phyloP scores from a whole-genome alignment of 2,329 filamentous ascomycete genomes.

The Elsinoe australis region DNA sequence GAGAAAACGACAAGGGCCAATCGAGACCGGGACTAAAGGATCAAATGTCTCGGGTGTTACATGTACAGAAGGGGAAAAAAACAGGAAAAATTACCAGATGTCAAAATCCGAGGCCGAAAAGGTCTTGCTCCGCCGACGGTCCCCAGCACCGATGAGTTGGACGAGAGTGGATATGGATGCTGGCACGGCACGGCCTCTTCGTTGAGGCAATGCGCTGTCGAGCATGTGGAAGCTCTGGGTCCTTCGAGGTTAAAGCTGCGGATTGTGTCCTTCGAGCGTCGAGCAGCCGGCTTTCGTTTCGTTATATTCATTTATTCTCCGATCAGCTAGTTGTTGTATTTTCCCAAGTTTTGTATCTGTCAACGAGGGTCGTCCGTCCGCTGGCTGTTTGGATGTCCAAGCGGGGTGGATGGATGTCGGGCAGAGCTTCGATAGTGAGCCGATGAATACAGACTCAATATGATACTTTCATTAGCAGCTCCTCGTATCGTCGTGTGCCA shows the following conservation, averaged over 20 bases:
- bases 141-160: constrained; percentile 36
- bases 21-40: neutral
- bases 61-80: constrained; percentile 6
- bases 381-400: no score
- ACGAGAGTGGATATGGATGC: no score
- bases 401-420: no score
- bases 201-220: no score
- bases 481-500: neutral
- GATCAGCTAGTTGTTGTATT: constrained; percentile 1
- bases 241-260: constrained; percentile 22
- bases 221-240: no score
- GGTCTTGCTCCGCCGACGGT: constrained; percentile 27
- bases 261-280: constrained; percentile 19
- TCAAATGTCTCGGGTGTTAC: neutral
- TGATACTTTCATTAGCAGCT: neutral
- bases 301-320: constrained; percentile 4
- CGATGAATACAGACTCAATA: constrained; percentile 1
- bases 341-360: constrained; percentile 2
- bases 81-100: neutral
- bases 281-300: constrained; percentile 19
- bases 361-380: no score
- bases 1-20: constrained; percentile 13
- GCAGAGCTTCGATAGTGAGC: neutral
- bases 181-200: no score
- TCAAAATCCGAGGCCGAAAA: constrained; percentile 8